Base-by-base conservation (phyloP, 495 filamentous ascomycete species). In the Xylaria sp. region DNA sequence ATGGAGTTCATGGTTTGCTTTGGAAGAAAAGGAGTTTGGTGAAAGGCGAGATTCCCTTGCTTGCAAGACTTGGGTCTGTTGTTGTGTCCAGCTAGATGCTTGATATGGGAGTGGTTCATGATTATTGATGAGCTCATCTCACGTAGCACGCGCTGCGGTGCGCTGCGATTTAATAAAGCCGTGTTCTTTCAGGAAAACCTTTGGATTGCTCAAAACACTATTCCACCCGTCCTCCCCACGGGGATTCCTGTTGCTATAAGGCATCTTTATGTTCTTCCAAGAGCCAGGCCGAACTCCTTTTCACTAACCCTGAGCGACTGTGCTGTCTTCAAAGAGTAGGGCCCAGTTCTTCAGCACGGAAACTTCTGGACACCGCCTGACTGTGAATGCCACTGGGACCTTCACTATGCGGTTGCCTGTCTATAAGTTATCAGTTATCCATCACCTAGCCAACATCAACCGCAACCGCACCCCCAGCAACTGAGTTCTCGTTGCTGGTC, bases 1-100 rank as follows among this genome's bases (percentile, higher is more conserved):
- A 11, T 12, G 59, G 59, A 9, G 37, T 43, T 61, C 5, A 5
- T 6, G 19, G 59, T 24, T 43, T 24, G n/a, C 11, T 43, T 40
- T 40, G 37, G 29, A 61, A 43, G 59, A 21, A 24, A 41, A 26
- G 59, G 59, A 61, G 59, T 61, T 41, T 26, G 59, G 59, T 37
- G 37, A 40, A 41, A 61, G 37, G 33, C 35, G 26, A 61, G 59
- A 61, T 61, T 40, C 59, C 37, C 59, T 5, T n/a, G 19, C n/a
- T 26, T 29, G 37, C 11, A 43, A 21, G 37, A 29, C 11, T 12
- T n/a, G 37, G 37, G 59, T 26, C 59, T 24, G 37, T 12, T 2
- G 59, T 41, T 41, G 12, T 24, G 31, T 24, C 3, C 29, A 26
- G 33, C 59, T 26, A 2, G 26, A 61, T 61, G 33, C n/a, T 37